Evolutionary conservation across 768 basidiomycete genomes (phyloP).

Genomic region (Psilocybe cyanescens): DNA sequence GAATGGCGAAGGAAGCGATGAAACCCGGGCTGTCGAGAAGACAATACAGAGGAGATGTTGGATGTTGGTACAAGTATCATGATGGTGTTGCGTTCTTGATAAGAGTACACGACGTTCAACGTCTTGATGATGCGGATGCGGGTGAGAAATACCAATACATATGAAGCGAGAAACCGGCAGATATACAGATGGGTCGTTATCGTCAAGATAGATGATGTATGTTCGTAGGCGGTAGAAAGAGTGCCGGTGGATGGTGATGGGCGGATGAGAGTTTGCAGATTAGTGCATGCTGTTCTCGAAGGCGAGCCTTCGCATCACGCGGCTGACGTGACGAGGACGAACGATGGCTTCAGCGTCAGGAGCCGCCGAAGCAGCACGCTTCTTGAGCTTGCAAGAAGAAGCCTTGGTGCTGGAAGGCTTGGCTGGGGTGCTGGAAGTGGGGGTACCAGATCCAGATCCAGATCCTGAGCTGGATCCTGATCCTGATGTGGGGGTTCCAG

Average conservation of each 20-base stretch:
- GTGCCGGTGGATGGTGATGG: background rate
- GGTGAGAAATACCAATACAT: constrained; percentile 11
- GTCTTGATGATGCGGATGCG: constrained; percentile 6
- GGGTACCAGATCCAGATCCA: background rate
- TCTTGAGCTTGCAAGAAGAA: constrained; percentile 23
- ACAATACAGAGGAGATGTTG: background rate
- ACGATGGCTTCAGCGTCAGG: constrained; percentile 13
- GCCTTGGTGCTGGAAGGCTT: constrained; percentile 1
- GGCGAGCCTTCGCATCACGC: constrained; percentile 35
- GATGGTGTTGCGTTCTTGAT: constrained; percentile 1
- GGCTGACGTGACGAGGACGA: constrained; percentile 34
- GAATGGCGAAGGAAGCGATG: background rate
- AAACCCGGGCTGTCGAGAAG: background rate
- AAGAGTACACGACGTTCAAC: constrained; percentile 20
- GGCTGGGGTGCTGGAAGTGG: constrained; percentile 7
- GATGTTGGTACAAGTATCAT: constrained; percentile 3
- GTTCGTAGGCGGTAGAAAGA: background rate
- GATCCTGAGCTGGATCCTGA: background rate
- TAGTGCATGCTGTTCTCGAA: constrained; percentile 21
- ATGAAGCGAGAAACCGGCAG: background rate
- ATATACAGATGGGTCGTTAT: background rate
- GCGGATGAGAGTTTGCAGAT: background rate
- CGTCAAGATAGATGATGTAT: constrained; percentile 3
- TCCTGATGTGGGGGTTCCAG: constrained; percentile 14
- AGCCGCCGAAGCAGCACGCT: constrained; percentile 11